These are phyloP conservation scores for Cordyceps javanica DNA, from an alignment of 2,329 filamentous ascomycete species.

Conservation along the genomic window DNA sequence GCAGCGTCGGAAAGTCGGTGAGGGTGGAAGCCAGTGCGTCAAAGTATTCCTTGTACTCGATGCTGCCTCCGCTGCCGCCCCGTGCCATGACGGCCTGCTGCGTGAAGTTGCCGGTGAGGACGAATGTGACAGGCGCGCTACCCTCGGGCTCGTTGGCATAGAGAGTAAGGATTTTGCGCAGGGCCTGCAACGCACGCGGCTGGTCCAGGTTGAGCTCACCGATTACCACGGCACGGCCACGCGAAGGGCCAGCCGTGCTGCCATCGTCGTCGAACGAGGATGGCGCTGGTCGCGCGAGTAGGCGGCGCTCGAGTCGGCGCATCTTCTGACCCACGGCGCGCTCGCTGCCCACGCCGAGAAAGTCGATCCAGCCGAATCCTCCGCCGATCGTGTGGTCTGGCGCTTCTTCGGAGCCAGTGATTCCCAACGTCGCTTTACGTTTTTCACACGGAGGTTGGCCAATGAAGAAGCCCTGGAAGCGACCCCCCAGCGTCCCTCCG, in stretches of 20 bases:
- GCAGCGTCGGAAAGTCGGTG: constrained; percentile 73
- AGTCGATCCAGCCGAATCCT: constrained; percentile 96
- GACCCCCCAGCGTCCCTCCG: constrained; percentile 85
- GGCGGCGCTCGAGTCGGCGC: constrained; percentile 68
- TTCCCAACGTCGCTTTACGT: constrained; percentile 70
- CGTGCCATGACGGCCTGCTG: constrained; percentile 58
- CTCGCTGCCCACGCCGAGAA: constrained; percentile 85
- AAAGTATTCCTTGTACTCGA: constrained; percentile 96
- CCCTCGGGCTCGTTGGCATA: constrained; percentile 63
- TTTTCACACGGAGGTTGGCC: constrained; percentile 89
- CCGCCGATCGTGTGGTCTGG: constrained; percentile 61
- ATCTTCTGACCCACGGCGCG: constrained; percentile 76
- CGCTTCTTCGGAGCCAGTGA: constrained; percentile 53
- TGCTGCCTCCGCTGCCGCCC: constrained; percentile 70
- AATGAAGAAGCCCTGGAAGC: constrained; percentile 84
- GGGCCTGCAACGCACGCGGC: constrained; percentile 71
- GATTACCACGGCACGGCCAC: constrained; percentile 63
- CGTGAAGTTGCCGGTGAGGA: constrained; percentile 81
- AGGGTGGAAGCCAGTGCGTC: constrained; percentile 78
- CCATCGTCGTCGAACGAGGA: constrained; percentile 20
- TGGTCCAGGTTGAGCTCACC: constrained; percentile 84
- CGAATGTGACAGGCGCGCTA: constrained; percentile 68
- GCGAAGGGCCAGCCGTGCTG: constrained; percentile 23
- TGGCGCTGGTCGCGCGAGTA: constrained; percentile 42
- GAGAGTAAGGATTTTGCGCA: constrained; percentile 68